Base-by-base conservation (phyloP, 2,329 filamentous ascomycete species). In the Moelleriella libera region DNA sequence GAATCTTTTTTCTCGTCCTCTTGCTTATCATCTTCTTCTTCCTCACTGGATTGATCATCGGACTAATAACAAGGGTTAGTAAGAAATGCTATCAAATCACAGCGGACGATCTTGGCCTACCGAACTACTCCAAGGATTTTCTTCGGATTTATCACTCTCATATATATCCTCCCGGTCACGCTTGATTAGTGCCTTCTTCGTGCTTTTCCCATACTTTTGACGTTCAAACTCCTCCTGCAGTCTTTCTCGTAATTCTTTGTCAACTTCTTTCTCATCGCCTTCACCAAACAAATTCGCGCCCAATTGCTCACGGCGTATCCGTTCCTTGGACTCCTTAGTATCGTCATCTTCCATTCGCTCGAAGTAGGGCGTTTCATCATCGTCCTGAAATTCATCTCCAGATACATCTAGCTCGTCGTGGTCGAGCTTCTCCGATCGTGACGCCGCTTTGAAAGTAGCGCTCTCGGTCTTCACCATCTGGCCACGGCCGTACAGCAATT, bases 131-230 rank as follows among this genome's bases (percentile, higher is more conserved):
- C 64, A 67, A 30, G 64, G 64, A 11, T 67, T 66, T 9, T 66
- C 62, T 44, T 72, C 66, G 6, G 69, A 71, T 14, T 72, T 61
- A 43, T 87, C 85, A 53, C 80, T 84, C 57, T 86, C 85, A 59
- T 95, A 95, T 52, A 92, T 85, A 54, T 80, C 82, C 55, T 94
- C 86, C 63, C 87, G 85, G 64, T 96, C 92, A 46, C 86, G 78
- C 66, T 85, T 90, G 55, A 83, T 81, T 9, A 97, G 72, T 9
- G 84, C 81, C 65, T 94, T 94, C 49, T 85, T 81, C 5, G 88
- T 75, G 43, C 77, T 72, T 63, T 90, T 94, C 51, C 88, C 85
- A 48, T 84, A 74, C 52, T 80, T 77, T 61, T 81, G 85, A 51
- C 79, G 71, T 50, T 79, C 73, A 49, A 85, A 75, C 53, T 83